A percentile compares a stretch with the other conserved stretches of the same genome.
These are phyloP conservation scores for Curvularia sp. DNA, from an alignment of 2,329 filamentous ascomycete genomes.

Conservation along the genomic window DNA sequence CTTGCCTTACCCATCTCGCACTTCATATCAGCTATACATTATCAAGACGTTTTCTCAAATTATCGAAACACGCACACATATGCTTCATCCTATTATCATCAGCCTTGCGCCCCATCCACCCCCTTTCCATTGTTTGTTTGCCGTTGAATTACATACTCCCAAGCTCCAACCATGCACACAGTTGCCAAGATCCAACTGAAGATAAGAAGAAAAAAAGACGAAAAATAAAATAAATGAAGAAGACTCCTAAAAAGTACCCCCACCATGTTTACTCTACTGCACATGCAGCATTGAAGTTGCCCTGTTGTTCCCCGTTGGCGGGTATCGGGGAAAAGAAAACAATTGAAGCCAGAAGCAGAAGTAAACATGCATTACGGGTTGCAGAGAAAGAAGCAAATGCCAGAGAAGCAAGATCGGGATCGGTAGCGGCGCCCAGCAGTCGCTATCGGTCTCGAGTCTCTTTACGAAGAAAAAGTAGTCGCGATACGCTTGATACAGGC, in stretches of 20 bases:
- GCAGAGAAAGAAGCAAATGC: constrained; percentile 1
- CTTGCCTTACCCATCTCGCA: not conserved
- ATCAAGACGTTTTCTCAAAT: not conserved
- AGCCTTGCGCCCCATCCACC: not conserved
- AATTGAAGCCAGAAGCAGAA: not conserved
- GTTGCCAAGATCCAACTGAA: not conserved
- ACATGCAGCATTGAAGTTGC: not conserved
- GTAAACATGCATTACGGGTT: constrained; percentile 7
- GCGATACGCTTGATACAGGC: constrained; percentile 28
- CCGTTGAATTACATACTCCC: constrained; percentile 2
- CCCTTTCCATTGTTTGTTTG: not conserved
- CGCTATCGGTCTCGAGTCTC: not conserved
- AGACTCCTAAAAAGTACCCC: not conserved
- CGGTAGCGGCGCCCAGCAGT: constrained; percentile 1
- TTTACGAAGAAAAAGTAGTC: constrained; percentile 1
- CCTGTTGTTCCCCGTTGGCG: not conserved
- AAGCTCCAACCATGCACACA: constrained; percentile 1
- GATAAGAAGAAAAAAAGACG: not conserved
- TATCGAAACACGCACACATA: not conserved
- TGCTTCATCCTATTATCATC: constrained; percentile 2
- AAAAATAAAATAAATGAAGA: not conserved
- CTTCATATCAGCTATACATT: constrained; percentile 7
- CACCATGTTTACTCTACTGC: not conserved
- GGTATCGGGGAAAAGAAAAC: not conserved
- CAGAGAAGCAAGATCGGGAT: not conserved